These are phyloP conservation scores for Barbarea vulgaris DNA, from an alignment of 345 rosid genomes.

Conservation along the genomic window DNA sequence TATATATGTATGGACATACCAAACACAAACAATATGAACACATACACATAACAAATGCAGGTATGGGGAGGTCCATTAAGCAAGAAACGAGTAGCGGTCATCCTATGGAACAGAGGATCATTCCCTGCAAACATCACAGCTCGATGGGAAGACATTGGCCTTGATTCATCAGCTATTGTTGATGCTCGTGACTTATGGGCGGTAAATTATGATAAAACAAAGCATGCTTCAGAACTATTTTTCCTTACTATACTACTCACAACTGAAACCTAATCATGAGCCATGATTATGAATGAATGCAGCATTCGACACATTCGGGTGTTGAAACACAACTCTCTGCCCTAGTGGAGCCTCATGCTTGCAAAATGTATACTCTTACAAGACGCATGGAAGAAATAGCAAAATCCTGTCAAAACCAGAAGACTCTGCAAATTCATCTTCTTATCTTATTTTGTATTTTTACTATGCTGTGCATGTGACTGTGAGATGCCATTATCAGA, in stretches of 20 bases:
- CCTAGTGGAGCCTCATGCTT: conserved; percentile 49
- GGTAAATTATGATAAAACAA: conserved; percentile 45
- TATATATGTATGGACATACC: neutral
- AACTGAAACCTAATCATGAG: conserved; percentile 26
- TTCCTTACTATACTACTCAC: conserved; percentile 17
- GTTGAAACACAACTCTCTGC: conserved; percentile 41
- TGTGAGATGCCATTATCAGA: conserved; percentile 13
- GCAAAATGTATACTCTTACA: conserved; percentile 55
- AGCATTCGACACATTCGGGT: conserved; percentile 38
- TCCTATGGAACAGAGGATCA: conserved; percentile 75
- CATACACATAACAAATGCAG: conserved; percentile 41
- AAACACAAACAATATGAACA: conserved; percentile 30
- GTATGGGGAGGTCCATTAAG: conserved; percentile 77
- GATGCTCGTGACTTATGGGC: conserved; percentile 75
- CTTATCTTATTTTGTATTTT: conserved; percentile 5
- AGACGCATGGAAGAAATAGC: conserved; percentile 11
- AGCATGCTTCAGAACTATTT: neutral
- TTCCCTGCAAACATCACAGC: conserved; percentile 59
- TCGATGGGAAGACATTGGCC: conserved; percentile 65
- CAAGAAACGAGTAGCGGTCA: conserved; percentile 51
- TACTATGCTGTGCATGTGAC: no score
- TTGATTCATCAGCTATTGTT: conserved; percentile 46
- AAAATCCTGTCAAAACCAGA: conserved; percentile 1
- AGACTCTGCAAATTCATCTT: conserved; percentile 6
- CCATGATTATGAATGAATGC: conserved; percentile 31